These are phyloP conservation scores for Aspergillus sp. DNA, from an alignment of 2,329 filamentous ascomycete species.

Conservation along the genomic window DNA sequence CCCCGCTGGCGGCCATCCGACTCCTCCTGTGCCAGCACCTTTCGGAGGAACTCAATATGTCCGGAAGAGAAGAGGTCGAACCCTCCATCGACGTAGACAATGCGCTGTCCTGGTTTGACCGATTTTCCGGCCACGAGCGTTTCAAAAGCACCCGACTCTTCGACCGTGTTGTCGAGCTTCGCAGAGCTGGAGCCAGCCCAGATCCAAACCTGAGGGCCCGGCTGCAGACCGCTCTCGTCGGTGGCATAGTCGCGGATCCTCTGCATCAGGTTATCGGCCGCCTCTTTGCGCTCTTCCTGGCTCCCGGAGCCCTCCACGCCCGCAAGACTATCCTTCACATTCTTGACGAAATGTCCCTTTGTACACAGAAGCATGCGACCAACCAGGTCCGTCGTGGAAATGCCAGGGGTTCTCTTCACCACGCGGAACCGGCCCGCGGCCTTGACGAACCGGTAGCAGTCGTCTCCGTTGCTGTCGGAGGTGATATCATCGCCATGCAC, in stretches of 20 bases:
- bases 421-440: conserved; percentile 91
- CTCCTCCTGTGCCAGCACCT: conserved; percentile 73
- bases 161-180: conserved; percentile 39
- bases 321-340: conserved; percentile 65
- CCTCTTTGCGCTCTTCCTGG: conserved; percentile 62
- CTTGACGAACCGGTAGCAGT: conserved; percentile 98
- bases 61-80: conserved; percentile 97
- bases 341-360: conserved; percentile 88
- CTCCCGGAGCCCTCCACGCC: conserved; percentile 73
- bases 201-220: conserved; percentile 81
- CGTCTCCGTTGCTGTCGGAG: conserved; percentile 86
- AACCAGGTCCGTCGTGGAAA: conserved; percentile 96
- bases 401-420: conserved; percentile 92
- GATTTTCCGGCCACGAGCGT: conserved; percentile 69
- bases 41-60: conserved; percentile 89
- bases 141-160: conserved; percentile 65
- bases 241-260: conserved; percentile 84
- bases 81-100: conserved; percentile 94
- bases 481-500: conserved; percentile 98
- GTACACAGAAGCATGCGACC: conserved; percentile 96
- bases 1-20: conserved; percentile 64
- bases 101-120: conserved; percentile 72
- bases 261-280: conserved; percentile 69
- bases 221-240: conserved; percentile 74
- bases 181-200: conserved; percentile 57